phyloP scores from a whole-genome alignment of 2,329 filamentous ascomycete species.

The Paraphoma chrysanthemicola region DNA sequence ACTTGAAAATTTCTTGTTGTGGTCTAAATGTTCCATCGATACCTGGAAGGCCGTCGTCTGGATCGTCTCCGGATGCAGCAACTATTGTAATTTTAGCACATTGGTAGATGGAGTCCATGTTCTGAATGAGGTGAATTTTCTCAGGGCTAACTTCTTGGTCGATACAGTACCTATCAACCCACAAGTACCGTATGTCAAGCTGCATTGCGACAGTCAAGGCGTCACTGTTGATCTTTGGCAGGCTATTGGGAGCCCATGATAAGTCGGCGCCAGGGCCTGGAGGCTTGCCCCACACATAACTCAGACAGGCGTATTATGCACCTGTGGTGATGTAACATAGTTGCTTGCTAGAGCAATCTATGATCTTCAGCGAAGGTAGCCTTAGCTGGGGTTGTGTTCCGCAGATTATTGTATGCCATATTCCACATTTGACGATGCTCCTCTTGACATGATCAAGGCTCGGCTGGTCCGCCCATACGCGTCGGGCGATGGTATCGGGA shows the following conservation, averaged over 20 bases:
- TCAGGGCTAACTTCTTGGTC: background rate
- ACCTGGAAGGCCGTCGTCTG: slow-evolving; percentile 1
- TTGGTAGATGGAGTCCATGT: slow-evolving; percentile 12
- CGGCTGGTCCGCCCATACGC: too few species aligned
- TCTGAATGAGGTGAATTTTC: slow-evolving; percentile 2
- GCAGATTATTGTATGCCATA: too few species aligned
- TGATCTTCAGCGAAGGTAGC: background rate
- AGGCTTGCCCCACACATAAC: background rate
- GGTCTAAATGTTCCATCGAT: background rate
- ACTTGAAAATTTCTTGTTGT: background rate
- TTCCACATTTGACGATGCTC: too few species aligned
- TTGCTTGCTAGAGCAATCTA: background rate
- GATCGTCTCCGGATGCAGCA: slow-evolving; percentile 3
- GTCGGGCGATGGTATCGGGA: too few species aligned
- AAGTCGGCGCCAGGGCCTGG: too few species aligned
- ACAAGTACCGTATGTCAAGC: background rate
- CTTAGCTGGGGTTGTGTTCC: too few species aligned
- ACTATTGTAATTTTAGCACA: slow-evolving; percentile 11
- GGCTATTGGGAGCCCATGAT: background rate
- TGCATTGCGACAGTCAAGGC: background rate
- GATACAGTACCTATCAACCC: slow-evolving; percentile 1
- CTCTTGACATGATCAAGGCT: too few species aligned
- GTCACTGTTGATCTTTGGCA: background rate
- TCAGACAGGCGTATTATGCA: background rate
- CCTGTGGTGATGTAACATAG: background rate